A percentile compares a stretch with the other conserved stretches of the same genome.
phyloP scores from a whole-genome alignment of 1,284 basidiomycete genomes.

The Filobasidium uniguttulatum region DNA sequence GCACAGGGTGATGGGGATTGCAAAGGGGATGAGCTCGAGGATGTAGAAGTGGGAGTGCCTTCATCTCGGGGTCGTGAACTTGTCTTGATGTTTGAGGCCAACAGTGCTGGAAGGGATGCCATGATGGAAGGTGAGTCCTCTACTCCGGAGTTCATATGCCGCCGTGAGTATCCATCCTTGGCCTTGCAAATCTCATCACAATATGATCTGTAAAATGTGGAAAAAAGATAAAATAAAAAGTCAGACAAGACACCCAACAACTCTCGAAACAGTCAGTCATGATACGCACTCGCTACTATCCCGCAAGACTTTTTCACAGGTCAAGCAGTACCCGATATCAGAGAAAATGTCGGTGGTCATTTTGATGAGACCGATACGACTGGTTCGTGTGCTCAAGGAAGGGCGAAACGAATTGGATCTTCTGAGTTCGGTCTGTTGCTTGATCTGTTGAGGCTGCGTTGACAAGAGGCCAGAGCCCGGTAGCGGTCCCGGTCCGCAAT shows the following conservation, averaged over 20 bases:
- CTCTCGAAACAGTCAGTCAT: too few species aligned
- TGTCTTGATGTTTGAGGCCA: conserved; percentile 10
- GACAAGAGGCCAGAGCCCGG: too few species aligned
- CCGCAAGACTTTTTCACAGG: conserved; percentile 14
- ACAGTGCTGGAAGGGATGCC: conserved; percentile 14
- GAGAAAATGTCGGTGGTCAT: conserved; percentile 15
- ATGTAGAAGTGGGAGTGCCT: conserved; percentile 8
- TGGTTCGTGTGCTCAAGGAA: too few species aligned
- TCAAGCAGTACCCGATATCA: conserved; percentile 12
- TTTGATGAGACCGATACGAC: neutral
- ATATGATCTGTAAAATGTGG: conserved; percentile 5
- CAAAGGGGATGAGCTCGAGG: conserved; percentile 13
- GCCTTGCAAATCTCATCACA: conserved; percentile 14
- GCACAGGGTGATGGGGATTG: conserved; percentile 14
- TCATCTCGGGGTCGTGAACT: neutral
- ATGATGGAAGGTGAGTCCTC: conserved; percentile 14
- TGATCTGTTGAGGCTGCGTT: too few species aligned
- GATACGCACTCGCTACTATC: conserved; percentile 10
- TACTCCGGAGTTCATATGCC: neutral
- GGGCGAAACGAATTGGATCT: too few species aligned
- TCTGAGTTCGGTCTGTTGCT: too few species aligned
- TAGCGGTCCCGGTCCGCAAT: too few species aligned
- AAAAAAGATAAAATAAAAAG: neutral
- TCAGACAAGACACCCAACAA: neutral
- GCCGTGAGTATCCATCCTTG: conserved; percentile 9